Conservation (phyloP, 345 rosid species). For the Populus euphratica region DNA sequence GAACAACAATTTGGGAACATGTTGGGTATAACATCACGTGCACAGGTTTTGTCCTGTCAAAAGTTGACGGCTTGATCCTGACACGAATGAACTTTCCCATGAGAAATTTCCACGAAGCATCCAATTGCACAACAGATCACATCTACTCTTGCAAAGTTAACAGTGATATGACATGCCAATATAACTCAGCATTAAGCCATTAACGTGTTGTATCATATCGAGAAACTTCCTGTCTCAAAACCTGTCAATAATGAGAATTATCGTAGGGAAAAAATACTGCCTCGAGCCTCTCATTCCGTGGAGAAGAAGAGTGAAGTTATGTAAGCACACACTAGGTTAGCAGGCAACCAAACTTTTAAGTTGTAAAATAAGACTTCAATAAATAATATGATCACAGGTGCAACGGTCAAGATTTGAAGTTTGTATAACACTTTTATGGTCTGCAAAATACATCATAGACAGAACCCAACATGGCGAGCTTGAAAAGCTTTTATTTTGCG, state of each 20-base stretch:
- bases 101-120: not conserved
- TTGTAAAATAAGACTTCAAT: not conserved
- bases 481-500: constrained; percentile 26
- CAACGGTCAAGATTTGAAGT: constrained; percentile 5
- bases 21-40: too few species aligned
- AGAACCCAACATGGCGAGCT: constrained; percentile 16
- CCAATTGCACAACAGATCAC: not conserved
- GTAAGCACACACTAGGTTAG: not conserved
- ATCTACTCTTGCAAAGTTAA: not conserved
- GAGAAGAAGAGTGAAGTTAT: too few species aligned
- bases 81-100: not conserved
- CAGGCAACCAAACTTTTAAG: not conserved
- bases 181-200: not conserved
- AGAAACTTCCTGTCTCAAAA: not conserved
- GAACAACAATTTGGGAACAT: not conserved
- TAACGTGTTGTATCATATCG: not conserved
- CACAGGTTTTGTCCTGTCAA: too few species aligned
- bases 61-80: not conserved
- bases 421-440: constrained; percentile 10
- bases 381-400: constrained; percentile 9
- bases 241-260: not conserved
- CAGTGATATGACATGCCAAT: not conserved
- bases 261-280: not conserved
- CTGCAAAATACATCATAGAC: constrained; percentile 19
- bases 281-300: not conserved